phyloP scores from a whole-genome alignment of 345 rosid species.

The Gossypium raimondii region DNA sequence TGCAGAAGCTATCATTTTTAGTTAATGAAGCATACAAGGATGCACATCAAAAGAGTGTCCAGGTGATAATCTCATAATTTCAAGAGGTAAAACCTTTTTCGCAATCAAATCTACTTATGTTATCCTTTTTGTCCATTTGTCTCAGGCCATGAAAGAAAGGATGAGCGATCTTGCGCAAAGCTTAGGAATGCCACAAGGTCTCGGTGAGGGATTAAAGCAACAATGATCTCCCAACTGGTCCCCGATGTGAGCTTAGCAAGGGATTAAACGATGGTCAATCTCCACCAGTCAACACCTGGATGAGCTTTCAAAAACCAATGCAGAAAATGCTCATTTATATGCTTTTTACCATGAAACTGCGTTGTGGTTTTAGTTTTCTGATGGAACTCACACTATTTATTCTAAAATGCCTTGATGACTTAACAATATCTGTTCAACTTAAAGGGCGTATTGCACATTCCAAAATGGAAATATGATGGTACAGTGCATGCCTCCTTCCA shows the following conservation, averaged over 20 bases:
- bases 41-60: conserved; percentile 82
- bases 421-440: not conserved
- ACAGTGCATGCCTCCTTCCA: no score
- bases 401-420: conserved; percentile 31
- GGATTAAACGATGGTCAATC: conserved; percentile 28
- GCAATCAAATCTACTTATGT: conserved; percentile 4
- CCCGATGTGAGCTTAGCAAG: conserved; percentile 28
- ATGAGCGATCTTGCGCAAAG: conserved; percentile 90
- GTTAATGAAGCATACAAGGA: conserved; percentile 89
- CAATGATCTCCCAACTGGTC: not conserved
- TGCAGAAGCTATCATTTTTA: conserved; percentile 71
- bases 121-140: conserved; percentile 4
- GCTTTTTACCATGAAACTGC: not conserved
- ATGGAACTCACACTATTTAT: not conserved
- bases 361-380: not conserved
- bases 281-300: not conserved
- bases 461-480: no score
- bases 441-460: not conserved
- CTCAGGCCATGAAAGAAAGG: conserved; percentile 85
- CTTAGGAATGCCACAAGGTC: conserved; percentile 84
- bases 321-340: conserved; percentile 9
- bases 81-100: not conserved
- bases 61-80: conserved; percentile 33
- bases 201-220: conserved; percentile 57
- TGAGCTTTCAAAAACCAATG: conserved; percentile 17